Base-by-base conservation (phyloP, 106 monocot species). In the Apostasia ramifera region DNA sequence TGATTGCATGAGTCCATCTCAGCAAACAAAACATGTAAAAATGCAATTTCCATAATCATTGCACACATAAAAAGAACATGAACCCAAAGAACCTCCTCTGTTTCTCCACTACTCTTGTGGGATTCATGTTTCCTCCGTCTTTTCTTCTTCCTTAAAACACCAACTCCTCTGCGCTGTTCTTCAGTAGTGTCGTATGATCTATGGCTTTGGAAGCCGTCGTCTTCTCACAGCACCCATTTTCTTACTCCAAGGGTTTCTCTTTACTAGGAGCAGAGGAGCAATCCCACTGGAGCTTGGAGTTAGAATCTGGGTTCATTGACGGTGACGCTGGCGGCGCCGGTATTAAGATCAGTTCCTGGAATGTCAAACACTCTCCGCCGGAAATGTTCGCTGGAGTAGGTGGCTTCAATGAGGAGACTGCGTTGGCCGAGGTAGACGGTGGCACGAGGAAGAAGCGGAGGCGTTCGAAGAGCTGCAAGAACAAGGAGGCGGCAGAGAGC, bases 401-500 rank as follows among this genome's bases (percentile, higher is more conserved):
- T 40, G 56, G 40, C 41, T 38, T 54, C 41, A 51, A 50, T 10
- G 50, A 66, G 50, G 9, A 66, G 38, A 39, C 9, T 1, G 52
- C 5, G 49, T 48, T 53, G 0, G 40, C 61, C 13, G 73, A 3
- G 11, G 6, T 1, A 46, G 10, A 13, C 10, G 62, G 62, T 48
- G 2, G 0, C 8, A 49, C 48, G 2, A 70, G 65, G 59, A 76
- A 63, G 53, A 86, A 73, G 77, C 46, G 82, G 49, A 68, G 79
- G 68, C 59, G 76, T 1, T 47, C 73, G 2, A 79, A 66, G 76
- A 69, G 59, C 3, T 79, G 51, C 70, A 86, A 86, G 82, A 82
- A 82, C 73, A 82, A 79, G 66, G 86, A 82, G 59, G 86, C 79
- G 66, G 79, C 82, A 41, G 86, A 86, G 82, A 86, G 48, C 68